Percentiles rank a stretch among this genome's conserved stretches.
Conservation (phyloP, 192 early-diverging fungal genomes). For the Podochytrium sp. region DNA sequence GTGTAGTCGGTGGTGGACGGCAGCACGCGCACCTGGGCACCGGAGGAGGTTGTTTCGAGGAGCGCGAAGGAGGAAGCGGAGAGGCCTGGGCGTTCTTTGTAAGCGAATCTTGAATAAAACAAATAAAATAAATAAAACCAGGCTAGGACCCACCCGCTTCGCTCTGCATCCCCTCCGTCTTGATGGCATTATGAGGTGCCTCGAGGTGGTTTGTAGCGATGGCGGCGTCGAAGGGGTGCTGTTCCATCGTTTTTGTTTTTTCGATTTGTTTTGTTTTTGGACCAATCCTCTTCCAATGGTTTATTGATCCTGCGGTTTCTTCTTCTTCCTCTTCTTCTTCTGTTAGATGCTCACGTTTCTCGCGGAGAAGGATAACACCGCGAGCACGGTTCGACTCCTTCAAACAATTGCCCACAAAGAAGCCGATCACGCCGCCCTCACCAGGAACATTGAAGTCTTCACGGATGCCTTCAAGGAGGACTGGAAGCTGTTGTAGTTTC, state of each 20-base stretch:
- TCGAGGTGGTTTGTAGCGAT: neutral
- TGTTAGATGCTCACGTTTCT: neutral
- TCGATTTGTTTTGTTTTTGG: neutral
- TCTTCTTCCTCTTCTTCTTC: neutral
- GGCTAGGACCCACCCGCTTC: too few relatives aligned
- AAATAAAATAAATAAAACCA: too few relatives aligned
- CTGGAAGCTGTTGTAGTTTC: conserved; percentile 66
- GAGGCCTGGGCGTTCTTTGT: neutral
- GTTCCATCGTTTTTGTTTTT: neutral
- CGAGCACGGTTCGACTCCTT: too few relatives aligned
- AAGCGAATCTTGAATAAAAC: neutral
- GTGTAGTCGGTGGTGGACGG: conserved; percentile 13
- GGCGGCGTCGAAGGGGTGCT: neutral
- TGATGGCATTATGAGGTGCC: neutral
- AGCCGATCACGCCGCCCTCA: conserved; percentile 37
- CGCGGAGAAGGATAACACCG: neutral
- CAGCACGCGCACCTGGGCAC: neutral
- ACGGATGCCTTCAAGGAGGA: conserved; percentile 79
- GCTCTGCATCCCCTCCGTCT: neutral
- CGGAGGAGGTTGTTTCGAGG: conserved; percentile 8
- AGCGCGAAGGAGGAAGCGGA: neutral
- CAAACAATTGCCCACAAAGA: too few relatives aligned
- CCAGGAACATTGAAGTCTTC: conserved; percentile 33
- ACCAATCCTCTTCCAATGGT: neutral
- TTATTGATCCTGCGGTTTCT: neutral